These are phyloP conservation scores for Chrysosphaeria jannelii DNA, from an alignment of 2,329 filamentous ascomycete genomes.

Conservation along the genomic window DNA sequence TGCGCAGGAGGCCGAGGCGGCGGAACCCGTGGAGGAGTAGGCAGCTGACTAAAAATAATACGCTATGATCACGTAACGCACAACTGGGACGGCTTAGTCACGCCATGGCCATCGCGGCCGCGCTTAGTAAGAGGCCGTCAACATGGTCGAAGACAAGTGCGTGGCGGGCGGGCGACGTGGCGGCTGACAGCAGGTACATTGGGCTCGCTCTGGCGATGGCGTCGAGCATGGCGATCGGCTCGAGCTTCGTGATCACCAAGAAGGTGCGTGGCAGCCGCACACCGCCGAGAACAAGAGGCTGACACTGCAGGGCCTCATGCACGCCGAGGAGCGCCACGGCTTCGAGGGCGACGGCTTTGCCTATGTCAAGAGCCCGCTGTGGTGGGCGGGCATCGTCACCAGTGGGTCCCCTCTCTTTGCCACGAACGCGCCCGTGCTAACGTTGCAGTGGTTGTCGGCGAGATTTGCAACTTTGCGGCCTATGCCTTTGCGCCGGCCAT, in stretches of 20 bases:
- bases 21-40: conserved; percentile 20
- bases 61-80: no score
- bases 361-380: conserved; percentile 80
- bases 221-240: conserved; percentile 50
- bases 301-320: conserved; percentile 24
- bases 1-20: conserved; percentile 6
- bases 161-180: no score
- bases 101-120: no score
- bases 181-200: conserved; percentile 39
- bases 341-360: conserved; percentile 92
- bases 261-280: conserved; percentile 29
- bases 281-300: not conserved
- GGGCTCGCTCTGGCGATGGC: conserved; percentile 45
- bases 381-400: conserved; percentile 86
- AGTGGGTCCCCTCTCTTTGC: conserved; percentile 17
- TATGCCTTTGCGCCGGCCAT: conserved; percentile 98
- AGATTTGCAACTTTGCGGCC: conserved; percentile 89
- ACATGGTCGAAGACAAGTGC: conserved; percentile 17
- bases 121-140: no score
- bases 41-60: no score
- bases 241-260: conserved; percentile 97
- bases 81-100: no score
- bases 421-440: conserved; percentile 1
- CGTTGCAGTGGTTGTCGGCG: conserved; percentile 52
- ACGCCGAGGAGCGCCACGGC: conserved; percentile 70